Base-by-base conservation (phyloP, 2,329 filamentous ascomycete genomes). In the Dothideomycetes sp. region DNA sequence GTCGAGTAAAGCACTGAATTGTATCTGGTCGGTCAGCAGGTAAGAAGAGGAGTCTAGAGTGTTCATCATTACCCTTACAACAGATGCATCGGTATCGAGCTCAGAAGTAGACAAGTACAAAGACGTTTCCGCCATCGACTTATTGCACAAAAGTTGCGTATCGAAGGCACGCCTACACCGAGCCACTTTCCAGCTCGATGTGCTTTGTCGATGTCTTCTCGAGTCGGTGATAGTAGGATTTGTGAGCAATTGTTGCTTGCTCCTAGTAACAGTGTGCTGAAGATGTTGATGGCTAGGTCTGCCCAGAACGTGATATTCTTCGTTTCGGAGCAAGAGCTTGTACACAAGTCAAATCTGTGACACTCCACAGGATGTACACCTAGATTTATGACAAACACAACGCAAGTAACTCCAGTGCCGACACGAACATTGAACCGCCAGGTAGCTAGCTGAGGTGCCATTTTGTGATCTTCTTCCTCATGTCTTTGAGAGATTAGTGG, bases 161-260 rank as follows among this genome's bases (percentile, higher is more conserved):
- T 18, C 23, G 64, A 68, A 5, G 62, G 53, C 2, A 69, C 50
- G 0, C 71, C 68, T 31, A 71, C 64, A 23, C 68, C 63, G 1
- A 73, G 51, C 61, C 63, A 67, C 12, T 48, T 54, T 2, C 58
- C 53, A 33, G 51, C 47, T 0, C 46, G 35, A 53, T 77, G 73
- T 0, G 69, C 69, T 11, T 46, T 47, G 33, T 76, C 65, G 9
- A 75, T 52, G 28, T 75, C 69, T 7, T 50, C 44, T 17, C 73
- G 55, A 1, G 67, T 73, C 0, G 73, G 72, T 1, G 70, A 63
- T 10, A 56, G 63, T 10, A 76, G 52, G 15, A 65, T 59, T 45
- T 76, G 72, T 67, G 73, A 73, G 41, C 61, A 64, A 44, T 69
- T 72, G 49, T 71, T 72, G 27, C 64, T 68, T 4, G 66, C 66